Evolutionary conservation across 2,329 filamentous ascomycete species (phyloP), one percentile per base, ranked within the genome.

Genomic region (Pseudogymnoascus sp.): DNA sequence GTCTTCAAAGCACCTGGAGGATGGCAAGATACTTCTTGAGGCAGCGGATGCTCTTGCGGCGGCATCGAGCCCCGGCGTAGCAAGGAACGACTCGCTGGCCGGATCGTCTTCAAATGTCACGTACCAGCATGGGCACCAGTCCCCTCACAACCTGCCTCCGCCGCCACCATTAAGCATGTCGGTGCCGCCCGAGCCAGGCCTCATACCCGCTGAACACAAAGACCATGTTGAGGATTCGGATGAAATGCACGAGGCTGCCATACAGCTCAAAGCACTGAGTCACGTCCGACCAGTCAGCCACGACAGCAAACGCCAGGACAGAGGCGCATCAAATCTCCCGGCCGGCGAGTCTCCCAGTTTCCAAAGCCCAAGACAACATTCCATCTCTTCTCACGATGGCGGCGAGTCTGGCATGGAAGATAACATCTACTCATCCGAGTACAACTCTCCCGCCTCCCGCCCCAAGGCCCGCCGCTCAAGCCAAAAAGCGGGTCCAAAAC

Each of bases 171-270:
- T 38, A 25, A 30, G 35, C 25, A 60, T 61, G 30, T 47, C 58
- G 20, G 25, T 38, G 4, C 30, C 35, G 7, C 36, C 41, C 15
- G 59, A 36, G 14, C 61, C 53, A 41, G 33, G 68, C 25, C 61
- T 28, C 57, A 61, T 68, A 28, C 62, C 71, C n/a, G n/a, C n/a
- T 12, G 72, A 73, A 1, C 70, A 72, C 33, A 79, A 80, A 62
- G 72, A 80, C 28, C 77, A 82, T 35, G 80, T 78, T 4, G 83
- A 86, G 67, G 84, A 86, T 61, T 84, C 84, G n/a, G 83, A 81
- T 7, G 84, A 87, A 72, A 86, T 87, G 82, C 82, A 87, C 66
- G 83, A 86, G 70, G 84, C 84, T 18, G 84, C 84, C 3, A 84
- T 87, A 68, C 84, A 87, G 70, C 76, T 87, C 5, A 86, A 87